A percentile compares a stretch with the other conserved stretches of the same genome.
Evolutionary conservation across 495 filamentous ascomycete genomes (phyloP).

Genomic region (Penicillium taxi): DNA sequence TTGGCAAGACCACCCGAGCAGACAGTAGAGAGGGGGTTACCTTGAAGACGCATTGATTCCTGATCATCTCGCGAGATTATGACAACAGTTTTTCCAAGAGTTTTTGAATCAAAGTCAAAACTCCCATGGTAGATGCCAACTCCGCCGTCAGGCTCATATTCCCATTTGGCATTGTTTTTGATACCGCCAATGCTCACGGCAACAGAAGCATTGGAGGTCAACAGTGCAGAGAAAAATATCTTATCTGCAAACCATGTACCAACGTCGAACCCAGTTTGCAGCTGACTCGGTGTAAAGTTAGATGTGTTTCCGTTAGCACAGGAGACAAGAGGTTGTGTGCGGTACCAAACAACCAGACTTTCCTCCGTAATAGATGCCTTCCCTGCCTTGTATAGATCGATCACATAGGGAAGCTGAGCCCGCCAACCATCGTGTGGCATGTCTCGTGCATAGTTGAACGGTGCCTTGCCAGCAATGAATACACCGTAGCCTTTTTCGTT

Average conservation of each 20-base stretch:
- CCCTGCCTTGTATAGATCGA: slow-evolving; percentile 53
- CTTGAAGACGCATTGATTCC: slow-evolving; percentile 23
- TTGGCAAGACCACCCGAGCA: slow-evolving; percentile 46
- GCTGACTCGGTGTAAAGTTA: slow-evolving; percentile 20
- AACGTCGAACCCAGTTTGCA: slow-evolving; percentile 8
- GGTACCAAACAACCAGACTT: slow-evolving; percentile 61
- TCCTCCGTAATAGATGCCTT: slow-evolving; percentile 33
- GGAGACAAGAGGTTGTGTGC: slow-evolving; percentile 30
- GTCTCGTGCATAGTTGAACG: slow-evolving; percentile 41
- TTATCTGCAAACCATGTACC: slow-evolving; percentile 21
- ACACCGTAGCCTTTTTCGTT: slow-evolving; percentile 26
- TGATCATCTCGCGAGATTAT: slow-evolving; percentile 36
- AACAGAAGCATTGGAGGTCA: slow-evolving; percentile 29
- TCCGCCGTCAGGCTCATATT: slow-evolving; percentile 21
- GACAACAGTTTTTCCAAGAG: slow-evolving; percentile 45
- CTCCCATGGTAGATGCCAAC: slow-evolving; percentile 45
- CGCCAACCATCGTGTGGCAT: slow-evolving; percentile 52
- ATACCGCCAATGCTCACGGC: slow-evolving; percentile 44
- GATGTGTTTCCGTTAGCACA: slow-evolving; percentile 30
- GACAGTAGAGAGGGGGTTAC: slow-evolving; percentile 39
- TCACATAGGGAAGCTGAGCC: slow-evolving; percentile 52
- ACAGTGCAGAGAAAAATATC: slow-evolving; percentile 32
- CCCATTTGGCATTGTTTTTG: slow-evolving; percentile 16
- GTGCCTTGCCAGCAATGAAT: slow-evolving; percentile 39
- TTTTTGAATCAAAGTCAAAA: slow-evolving; percentile 38